Evolutionary conservation across 2,329 filamentous ascomycete species (phyloP), one percentile per base, ranked within the genome.

Genomic region (Cryphonectria nitschkei): DNA sequence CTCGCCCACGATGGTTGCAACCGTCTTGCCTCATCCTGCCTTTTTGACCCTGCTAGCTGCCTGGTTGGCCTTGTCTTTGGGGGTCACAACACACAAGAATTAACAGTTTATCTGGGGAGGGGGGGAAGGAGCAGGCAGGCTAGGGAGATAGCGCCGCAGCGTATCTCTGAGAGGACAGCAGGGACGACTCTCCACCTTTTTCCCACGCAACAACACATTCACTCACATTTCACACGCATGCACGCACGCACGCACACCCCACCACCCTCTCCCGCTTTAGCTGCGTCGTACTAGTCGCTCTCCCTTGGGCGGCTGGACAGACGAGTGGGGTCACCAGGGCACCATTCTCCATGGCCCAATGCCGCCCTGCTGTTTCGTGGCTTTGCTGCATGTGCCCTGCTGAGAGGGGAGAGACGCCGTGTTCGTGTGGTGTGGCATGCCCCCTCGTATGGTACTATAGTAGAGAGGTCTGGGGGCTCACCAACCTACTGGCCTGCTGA

Each of bases 251-350:
- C 46, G 5, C 43, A 46, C 46, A 39, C 54, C 65, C 34, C n/a
- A 29, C 14, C 63, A 34, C 43, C 39, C 60, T 63, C 65, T 50
- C 34, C 61, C 58, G 14, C 61, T 41, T n/a, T 58, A 58, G 54
- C 54, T 58, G 26, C 54, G 16, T 58, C 54, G 54, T 58, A 19
- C 29, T 58, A 58, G 54, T 58, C 54, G 14, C 52, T 37, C 58
- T 61, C 63, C 63, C 63, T 65, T 63, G 54, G 54, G 67, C 67
- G 52, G 67, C 46, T 69, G 67, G 67, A 61, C 63, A 66, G 58
- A 46, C 63, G 58, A 71, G 69, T 46, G 63, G 67, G 70, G 70
- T 71, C 70, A 71, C 54, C 67, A 66, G 70, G 43, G 67, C 70
- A 26, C 65, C 56, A 62, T 61, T 65, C 61, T 37, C 69, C 69